Conservation (phyloP, 139 green algal species). For the Zygnema cylindricum region DNA sequence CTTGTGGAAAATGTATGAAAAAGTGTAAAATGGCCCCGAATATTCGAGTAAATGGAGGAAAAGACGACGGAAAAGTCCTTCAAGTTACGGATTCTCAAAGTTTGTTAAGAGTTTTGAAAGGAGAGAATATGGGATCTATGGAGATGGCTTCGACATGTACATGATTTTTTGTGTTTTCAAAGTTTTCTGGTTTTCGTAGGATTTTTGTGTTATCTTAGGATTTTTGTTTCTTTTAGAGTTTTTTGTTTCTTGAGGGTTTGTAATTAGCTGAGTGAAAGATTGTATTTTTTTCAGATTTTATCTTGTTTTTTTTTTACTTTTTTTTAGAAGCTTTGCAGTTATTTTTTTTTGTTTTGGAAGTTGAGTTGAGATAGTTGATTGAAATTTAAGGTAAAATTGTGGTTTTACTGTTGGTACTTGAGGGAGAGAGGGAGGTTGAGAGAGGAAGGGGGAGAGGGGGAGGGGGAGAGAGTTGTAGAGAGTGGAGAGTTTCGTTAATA, state of each 20-base stretch:
- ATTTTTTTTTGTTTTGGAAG: not conserved
- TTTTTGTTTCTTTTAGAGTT: not conserved
- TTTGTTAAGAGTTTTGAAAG: not conserved
- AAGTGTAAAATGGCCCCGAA: not conserved
- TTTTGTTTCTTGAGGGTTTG: not conserved
- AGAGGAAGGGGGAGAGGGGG: not conserved
- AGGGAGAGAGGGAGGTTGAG: not conserved
- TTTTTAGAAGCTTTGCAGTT: not conserved
- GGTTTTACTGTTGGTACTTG: not conserved
- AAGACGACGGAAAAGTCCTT: not conserved
- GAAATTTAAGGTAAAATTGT: not conserved
- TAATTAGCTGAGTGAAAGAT: not conserved
- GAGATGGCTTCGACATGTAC: not conserved
- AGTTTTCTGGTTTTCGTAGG: not conserved
- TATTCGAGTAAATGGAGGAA: not conserved
- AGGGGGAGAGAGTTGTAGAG: not conserved
- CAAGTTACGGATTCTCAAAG: not conserved
- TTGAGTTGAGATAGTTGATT: not conserved
- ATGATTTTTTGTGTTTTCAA: not conserved
- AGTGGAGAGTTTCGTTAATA: not conserved
- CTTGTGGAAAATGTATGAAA: not conserved
- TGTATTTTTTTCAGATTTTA: too few species aligned
- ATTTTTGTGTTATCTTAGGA: not conserved
- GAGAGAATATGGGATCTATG: not conserved
- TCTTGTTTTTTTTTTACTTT: too few species aligned